Evolutionary conservation across 2,329 filamentous ascomycete species (phyloP), one percentile per base, ranked within the genome.

Genomic region (Alternaria triticina): DNA sequence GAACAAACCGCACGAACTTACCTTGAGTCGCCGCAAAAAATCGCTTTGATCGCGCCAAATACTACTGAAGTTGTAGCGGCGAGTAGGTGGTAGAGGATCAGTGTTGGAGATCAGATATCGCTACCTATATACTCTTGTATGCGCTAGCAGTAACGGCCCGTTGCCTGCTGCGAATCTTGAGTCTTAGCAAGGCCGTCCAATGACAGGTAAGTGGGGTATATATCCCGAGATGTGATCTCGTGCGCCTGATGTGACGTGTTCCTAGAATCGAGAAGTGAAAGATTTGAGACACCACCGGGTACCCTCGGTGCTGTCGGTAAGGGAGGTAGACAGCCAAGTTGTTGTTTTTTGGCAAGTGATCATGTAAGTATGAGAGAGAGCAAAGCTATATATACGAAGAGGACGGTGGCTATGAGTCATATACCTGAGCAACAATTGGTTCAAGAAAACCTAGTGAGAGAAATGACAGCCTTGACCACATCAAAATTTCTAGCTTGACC

Each of bases 201-300:
- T 20, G 20, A 23, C 2, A 27, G 11, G 23, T 56, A 61, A 45
- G 51, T 55, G 51, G 28, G 44, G 23, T 33, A 27, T 15, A 10
- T 25, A 17, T 52, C 8, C 13, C 12, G 30, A 25, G 40, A 20
- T 28, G 13, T 20, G 15, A 17, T 17, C 47, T 17, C 25, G n/a
- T 22, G 27, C 22, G 33, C 33, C 20, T 49, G 27, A 7, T 40
- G 44, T 55, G 36, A 59, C 40, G 50, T 57, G 43, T 52, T 46
- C 20, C 22, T 49, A 30, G 30, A 27, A 17, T 3, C 43, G 46
- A 23, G 46, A 54, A 57, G 61, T 64, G 52, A 54, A 61, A 64
- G 54, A 50, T 13, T 27, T 15, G 23, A 36, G 40, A 47, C 23
- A 36, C 27, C 40, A 30, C 23, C 17, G 11, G 27, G 22, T 30